phyloP scores from a whole-genome alignment of 192 early-diverging fungal genomes.

The Coemansia sp. region DNA sequence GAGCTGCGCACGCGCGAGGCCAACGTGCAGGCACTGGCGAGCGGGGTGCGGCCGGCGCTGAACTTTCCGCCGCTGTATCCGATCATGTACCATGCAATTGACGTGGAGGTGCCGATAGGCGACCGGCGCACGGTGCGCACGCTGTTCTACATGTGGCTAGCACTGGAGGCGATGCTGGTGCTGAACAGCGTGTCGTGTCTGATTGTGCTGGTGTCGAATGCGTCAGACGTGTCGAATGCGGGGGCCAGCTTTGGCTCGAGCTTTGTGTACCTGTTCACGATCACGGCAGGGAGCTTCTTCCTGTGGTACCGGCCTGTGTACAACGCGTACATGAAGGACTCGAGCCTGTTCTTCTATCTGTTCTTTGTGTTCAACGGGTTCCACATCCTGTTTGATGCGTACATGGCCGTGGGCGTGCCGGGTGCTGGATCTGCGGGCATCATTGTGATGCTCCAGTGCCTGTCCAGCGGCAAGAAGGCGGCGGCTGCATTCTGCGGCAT shows the following conservation, averaged over 20 bases:
- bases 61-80: constrained; percentile 84
- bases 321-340: constrained; percentile 84
- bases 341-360: constrained; percentile 81
- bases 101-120: constrained; percentile 64
- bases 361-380: constrained; percentile 86
- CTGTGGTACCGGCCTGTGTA: constrained; percentile 88
- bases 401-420: constrained; percentile 87
- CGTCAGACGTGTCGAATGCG: constrained; percentile 59
- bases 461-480: constrained; percentile 65
- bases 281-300: constrained; percentile 73
- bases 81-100: constrained; percentile 78
- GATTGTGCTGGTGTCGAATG: constrained; percentile 66
- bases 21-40: constrained; percentile 52
- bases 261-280: constrained; percentile 72
- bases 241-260: constrained; percentile 79
- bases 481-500: constrained; percentile 66
- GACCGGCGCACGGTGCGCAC: constrained; percentile 64
- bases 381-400: constrained; percentile 75
- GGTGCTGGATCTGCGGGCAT: constrained; percentile 78
- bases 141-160: constrained; percentile 74
- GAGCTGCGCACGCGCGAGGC: constrained; percentile 64
- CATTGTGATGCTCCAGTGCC: constrained; percentile 71
- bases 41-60: constrained; percentile 67
- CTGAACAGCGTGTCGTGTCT: constrained; percentile 81
- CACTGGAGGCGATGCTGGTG: constrained; percentile 64